Conservation (phyloP, 2,329 filamentous ascomycete genomes). For the Teratosphaeria pseudoeucalypti region DNA sequence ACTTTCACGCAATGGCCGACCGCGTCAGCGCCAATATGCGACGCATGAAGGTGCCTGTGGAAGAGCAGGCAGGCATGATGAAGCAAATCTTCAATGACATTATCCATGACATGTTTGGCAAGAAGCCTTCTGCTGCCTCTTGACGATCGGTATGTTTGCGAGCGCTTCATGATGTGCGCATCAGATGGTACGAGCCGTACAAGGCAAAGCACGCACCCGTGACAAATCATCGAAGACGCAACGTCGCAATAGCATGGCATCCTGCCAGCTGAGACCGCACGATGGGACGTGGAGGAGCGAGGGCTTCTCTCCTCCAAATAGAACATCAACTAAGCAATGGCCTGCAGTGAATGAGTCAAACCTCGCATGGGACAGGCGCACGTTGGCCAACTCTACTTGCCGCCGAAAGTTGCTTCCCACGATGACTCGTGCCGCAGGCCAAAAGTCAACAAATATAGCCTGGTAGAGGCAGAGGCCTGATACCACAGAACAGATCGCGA, state of each 20-base stretch:
- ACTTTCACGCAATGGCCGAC: constrained; percentile 47
- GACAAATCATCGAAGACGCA: neutral
- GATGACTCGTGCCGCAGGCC: neutral
- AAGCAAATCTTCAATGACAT: constrained; percentile 36
- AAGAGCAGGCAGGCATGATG: constrained; percentile 32
- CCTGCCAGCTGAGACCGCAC: neutral
- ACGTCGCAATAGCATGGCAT: neutral
- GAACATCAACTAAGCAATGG: neutral
- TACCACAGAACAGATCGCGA: neutral
- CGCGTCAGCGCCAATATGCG: constrained; percentile 21
- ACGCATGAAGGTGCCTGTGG: constrained; percentile 28
- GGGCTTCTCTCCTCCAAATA: neutral
- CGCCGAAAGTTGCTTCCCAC: neutral
- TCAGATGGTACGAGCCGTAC: neutral
- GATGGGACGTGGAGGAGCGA: neutral
- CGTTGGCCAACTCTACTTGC: neutral
- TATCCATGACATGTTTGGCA: constrained; percentile 40
- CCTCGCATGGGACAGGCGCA: neutral
- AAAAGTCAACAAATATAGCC: neutral
- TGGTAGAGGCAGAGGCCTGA: neutral
- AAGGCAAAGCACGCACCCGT: neutral
- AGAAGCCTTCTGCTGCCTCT: neutral
- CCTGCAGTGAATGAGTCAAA: neutral
- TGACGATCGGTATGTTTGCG: neutral
- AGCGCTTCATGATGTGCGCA: neutral